Evolutionary conservation across 352 stramenopile species (phyloP), one percentile per base, ranked within the genome.

Genomic region (Albugo laibachii): DNA sequence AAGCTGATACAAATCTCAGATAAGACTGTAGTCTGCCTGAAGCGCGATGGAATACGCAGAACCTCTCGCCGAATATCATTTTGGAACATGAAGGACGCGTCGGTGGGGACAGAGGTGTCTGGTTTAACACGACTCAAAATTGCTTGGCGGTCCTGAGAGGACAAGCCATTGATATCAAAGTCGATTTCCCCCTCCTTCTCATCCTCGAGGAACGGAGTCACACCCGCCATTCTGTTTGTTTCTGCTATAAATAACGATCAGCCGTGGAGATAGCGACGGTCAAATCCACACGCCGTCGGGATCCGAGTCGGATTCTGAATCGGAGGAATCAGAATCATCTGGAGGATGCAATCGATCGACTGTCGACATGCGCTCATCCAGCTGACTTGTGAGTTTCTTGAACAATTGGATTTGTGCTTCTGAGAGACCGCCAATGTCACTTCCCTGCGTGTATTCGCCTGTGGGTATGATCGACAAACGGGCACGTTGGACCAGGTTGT

Each of bases 361-460:
- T 56, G 80, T 84, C 52, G 77, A 91, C 72, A 75, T 67, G 43
- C 77, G 77, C 58, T 91, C 74, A 34, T 91, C 77, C 34, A 73
- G 69, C 47, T 91, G 66, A 62, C 58, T 84, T 54, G 72, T 86
- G 60, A 91, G 74, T 71, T 91, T 91, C 72, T 87, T 87, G 65
- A 91, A 91, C 76, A 91, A 79, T 73, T 66, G 86, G 73, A 91
- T 86, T 56, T 91, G 77, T 48, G 85, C 74, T 21, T 82, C 66
- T 58, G 64, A 86, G 55, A 91, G 50, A 21, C 67, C 71, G 13
- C 64, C 52, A 42, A 61, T 67, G 40, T 60, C 58, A 6, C 87
- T 75, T 13, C 83, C 74, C 38, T 61, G 59, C 15, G 36, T 53
- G 16, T 84, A 73, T 49, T 83, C 76, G 36, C 72, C 69, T 39